Evolutionary conservation across 768 basidiomycete genomes (phyloP).

Genomic region (Piloderma croceum): DNA sequence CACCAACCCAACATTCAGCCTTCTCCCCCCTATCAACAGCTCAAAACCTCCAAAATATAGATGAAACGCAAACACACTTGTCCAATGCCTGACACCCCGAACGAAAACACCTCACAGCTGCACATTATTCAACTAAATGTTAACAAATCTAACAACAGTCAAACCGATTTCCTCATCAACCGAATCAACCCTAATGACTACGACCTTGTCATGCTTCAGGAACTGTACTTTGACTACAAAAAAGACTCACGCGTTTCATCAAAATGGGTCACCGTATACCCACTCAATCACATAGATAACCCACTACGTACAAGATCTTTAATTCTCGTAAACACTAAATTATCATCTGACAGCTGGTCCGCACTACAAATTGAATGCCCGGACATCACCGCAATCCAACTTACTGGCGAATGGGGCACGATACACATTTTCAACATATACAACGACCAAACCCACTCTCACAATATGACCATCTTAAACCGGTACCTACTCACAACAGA

Average conservation of each 20-base stretch:
- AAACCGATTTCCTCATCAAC: constrained; percentile 7
- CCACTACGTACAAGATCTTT: constrained; percentile 7
- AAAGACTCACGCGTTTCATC: constrained; percentile 8
- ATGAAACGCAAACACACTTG: no score
- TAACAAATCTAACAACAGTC: constrained; percentile 17
- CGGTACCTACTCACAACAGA: background rate
- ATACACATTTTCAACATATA: constrained; percentile 23
- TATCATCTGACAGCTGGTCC: constrained; percentile 19
- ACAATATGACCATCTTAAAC: background rate
- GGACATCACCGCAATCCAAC: constrained; percentile 18
- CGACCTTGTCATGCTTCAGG: constrained; percentile 26
- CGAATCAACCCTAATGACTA: constrained; percentile 1
- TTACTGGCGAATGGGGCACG: constrained; percentile 2
- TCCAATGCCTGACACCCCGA: no score
- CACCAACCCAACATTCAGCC: no score
- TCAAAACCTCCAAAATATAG: no score
- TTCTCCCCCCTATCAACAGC: no score
- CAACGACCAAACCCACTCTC: constrained; percentile 11
- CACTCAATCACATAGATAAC: constrained; percentile 10
- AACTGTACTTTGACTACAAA: constrained; percentile 23
- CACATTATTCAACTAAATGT: constrained; percentile 28
- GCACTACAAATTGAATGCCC: constrained; percentile 12
- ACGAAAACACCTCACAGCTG: no score
- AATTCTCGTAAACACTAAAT: constrained; percentile 13
- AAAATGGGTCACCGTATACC: constrained; percentile 21